A percentile compares a stretch with the other conserved stretches of the same genome.
Evolutionary conservation across 108 stramenopile species (phyloP).

Genomic region (Nitzschia putrida): DNA sequence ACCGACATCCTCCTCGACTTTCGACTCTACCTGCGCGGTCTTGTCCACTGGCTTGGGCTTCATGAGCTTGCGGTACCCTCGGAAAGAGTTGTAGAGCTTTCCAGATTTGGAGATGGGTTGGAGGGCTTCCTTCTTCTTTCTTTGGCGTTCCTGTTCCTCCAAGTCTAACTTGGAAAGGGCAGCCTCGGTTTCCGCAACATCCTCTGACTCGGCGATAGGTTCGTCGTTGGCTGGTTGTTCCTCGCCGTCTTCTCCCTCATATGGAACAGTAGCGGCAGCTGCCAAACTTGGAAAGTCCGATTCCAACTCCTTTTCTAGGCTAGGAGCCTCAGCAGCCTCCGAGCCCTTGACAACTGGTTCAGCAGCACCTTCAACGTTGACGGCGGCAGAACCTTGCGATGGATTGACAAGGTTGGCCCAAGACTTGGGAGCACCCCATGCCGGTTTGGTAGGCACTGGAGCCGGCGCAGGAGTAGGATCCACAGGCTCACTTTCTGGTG

Average conservation of each 20-base stretch:
- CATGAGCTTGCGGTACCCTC: constrained; percentile 59
- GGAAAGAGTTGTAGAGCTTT: constrained; percentile 75
- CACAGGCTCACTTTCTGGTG: background rate
- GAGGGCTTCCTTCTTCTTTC: constrained; percentile 40
- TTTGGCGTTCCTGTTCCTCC: constrained; percentile 33
- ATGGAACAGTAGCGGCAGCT: constrained; percentile 66
- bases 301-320: constrained; percentile 34
- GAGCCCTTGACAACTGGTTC: constrained; percentile 57
- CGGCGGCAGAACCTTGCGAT: constrained; percentile 14
- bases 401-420: constrained; percentile 75
- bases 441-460: background rate
- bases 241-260: constrained; percentile 49
- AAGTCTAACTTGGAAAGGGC: constrained; percentile 26
- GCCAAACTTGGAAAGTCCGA: constrained; percentile 77
- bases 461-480: constrained; percentile 1
- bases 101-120: constrained; percentile 57
- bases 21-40: background rate
- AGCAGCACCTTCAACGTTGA: constrained; percentile 2
- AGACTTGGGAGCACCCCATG: constrained; percentile 7
- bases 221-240: constrained; percentile 1
- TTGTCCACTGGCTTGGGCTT: constrained; percentile 32
- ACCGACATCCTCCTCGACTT: background rate
- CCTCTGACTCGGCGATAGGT: background rate
- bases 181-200: background rate
- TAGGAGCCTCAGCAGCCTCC: constrained; percentile 52